Base-by-base conservation (phyloP, 305 asterid genomes). In the Rubia tinctorum region DNA sequence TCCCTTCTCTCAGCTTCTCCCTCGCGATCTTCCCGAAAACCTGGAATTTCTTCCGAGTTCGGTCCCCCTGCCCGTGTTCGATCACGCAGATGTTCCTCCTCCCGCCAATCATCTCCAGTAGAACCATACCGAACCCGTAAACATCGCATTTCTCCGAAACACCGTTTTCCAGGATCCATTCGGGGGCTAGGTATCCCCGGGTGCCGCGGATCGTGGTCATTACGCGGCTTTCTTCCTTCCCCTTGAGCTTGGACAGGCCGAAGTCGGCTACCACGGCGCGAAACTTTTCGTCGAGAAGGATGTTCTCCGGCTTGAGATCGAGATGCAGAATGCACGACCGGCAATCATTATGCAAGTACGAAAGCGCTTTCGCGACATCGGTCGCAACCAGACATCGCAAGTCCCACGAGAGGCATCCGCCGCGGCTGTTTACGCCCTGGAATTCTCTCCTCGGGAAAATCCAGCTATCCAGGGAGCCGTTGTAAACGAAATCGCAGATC, bases 221-320 rank as follows among this genome's bases (percentile, higher is more conserved):
- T 2, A 90, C 82, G 67, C 87, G 69, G 44, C 96, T 90, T 86
- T 92, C 98, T 0, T 87, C 98, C 58, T 90, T 85, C 8, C 88
- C 93, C 77, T 84, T 92, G 59, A 92, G 80, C 82, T 89, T 92
- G 0, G 98, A 83, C 0, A 92, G 76, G 8, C 98, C 98, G 42
- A 92, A 92, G 88, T 92, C 98, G 0, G 89, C 34, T 8, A 92
- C 90, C 0, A 89, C 71, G 0, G 98, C 96, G 0, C 79, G 85
- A 67, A 74, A 82, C 58, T 76, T 71, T 66, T 81, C 91, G 6
- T 90, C 96, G 0, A 92, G 60, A 42, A 92, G 77, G 17, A 92
- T 89, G 53, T 92, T 92, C 43, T 92, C 98, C 0, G 98, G 96
- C 77, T 92, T 92, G 14, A 92, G 85, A 67, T 92, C 98, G 5